These are phyloP conservation scores for Botrytis fragariae DNA, from an alignment of 2,329 filamentous ascomycete species.

Conservation along the genomic window DNA sequence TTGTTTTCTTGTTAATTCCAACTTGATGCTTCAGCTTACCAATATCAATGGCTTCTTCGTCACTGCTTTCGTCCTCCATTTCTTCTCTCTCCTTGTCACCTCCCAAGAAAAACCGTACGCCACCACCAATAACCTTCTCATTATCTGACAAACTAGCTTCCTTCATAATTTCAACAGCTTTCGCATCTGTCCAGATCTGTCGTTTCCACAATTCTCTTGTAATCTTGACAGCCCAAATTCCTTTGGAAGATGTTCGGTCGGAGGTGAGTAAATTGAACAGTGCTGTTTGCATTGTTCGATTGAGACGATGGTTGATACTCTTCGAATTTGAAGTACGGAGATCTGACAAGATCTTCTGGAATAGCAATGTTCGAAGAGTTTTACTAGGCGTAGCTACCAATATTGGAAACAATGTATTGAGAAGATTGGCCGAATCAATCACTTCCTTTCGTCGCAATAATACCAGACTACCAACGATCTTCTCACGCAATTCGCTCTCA, in stretches of 20 bases:
- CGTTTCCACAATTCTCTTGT: conserved; percentile 95
- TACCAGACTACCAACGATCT: conserved; percentile 87
- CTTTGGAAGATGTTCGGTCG: conserved; percentile 80
- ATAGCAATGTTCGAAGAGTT: conserved; percentile 75
- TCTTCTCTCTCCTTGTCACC: conserved; percentile 96
- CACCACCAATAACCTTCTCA: conserved; percentile 85
- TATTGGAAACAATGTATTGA: conserved; percentile 93
- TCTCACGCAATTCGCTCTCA: conserved; percentile 83
- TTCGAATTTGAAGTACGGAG: conserved; percentile 85
- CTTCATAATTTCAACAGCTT: conserved; percentile 97
- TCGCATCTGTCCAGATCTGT: conserved; percentile 92
- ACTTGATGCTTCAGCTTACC: conserved; percentile 78
- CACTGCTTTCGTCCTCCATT: conserved; percentile 82
- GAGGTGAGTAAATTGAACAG: conserved; percentile 88
- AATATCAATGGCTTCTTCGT: conserved; percentile 79
- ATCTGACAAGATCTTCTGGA: conserved; percentile 89
- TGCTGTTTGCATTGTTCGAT: conserved; percentile 88
- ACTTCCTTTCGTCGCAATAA: conserved; percentile 88
- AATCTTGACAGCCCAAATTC: conserved; percentile 93
- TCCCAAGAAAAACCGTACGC: conserved; percentile 90
- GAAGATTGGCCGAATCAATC: conserved; percentile 76
- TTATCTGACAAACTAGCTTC: conserved; percentile 86
- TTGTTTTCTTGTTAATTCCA: conserved; percentile 94
- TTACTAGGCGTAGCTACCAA: conserved; percentile 92
- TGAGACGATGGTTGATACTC: conserved; percentile 85